Evolutionary conservation across 2,329 filamentous ascomycete species (phyloP).

Genomic region (Botryotinia convoluta): DNA sequence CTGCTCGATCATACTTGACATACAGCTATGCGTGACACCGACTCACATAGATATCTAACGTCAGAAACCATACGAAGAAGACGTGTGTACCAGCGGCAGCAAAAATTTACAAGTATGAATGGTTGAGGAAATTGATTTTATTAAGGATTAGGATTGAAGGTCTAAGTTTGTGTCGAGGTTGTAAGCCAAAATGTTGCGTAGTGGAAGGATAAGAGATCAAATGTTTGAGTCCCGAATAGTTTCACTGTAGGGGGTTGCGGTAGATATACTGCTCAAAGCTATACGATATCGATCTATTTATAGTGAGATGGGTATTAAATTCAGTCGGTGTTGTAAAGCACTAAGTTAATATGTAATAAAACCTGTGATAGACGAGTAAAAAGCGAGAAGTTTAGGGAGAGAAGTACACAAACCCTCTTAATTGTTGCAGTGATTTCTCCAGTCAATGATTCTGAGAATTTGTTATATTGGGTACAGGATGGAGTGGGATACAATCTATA

Average conservation of each 20-base stretch:
- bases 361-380: no score
- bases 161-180: background rate
- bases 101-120: background rate
- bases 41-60: background rate
- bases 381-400: no score
- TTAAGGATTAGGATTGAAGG: background rate
- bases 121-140: background rate
- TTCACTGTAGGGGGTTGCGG: fast-evolving
- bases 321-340: no score
- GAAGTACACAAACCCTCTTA: no score
- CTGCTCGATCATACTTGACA: background rate
- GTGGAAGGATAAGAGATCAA: background rate
- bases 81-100: background rate
- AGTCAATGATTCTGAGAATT: no score
- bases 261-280: background rate
- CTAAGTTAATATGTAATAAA: no score
- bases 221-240: background rate
- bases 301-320: background rate
- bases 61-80: no score
- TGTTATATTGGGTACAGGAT: no score
- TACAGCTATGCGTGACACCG: background rate
- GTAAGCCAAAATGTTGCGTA: fast-evolving
- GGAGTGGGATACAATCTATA: no score
- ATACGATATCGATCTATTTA: background rate
- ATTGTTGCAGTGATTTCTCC: no score